Base-by-base conservation (phyloP, 176 grass and related monocot genomes). In the Aegilops umbellulata region DNA sequence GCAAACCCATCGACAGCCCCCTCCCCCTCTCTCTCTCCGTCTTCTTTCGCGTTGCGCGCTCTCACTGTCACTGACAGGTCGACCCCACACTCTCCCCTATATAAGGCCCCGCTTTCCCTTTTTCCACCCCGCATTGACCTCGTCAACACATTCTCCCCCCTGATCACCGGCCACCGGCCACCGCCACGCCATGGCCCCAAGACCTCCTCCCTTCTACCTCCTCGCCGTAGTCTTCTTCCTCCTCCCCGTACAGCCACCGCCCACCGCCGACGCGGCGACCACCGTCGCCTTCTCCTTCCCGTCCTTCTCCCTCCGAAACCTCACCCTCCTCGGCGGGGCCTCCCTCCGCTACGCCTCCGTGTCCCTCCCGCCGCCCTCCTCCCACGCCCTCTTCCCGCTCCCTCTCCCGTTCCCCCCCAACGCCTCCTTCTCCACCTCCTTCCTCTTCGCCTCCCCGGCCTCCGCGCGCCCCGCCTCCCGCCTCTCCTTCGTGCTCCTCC, bases 361-460 rank as follows among this genome's bases (percentile, higher is more conserved):
- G 9, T 73, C 51, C 63, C 74, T 58, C 83, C 63, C 74, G 42
- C 74, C 74, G 41, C 82, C 87, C 19, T 89, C 76, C 24, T 89
- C 87, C 66, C 76, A 65, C 29, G 82, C 76, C 23, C 41, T 89
- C 31, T 89, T 84, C 58, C 82, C 67, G 11, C 76, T 80, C 58
- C 82, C 82, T 24, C 81, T 79, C 55, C 81, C 55, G 2, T 89
- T 85, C 25, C 44, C 77, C 0, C 25, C 8, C 42, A 85, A 85
- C 35, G 77, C 76, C 55, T 84, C 81, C 75, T 84, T 88, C 86
- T 77, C 86, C 57, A 84, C 81, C 51, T 79, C 87, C 82, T 89
- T 89, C 42, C 55, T 89, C 57, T 55, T 89, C 66, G 12, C 53
- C 19, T 69, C 76, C 39, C 87, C 87, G 11, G 8, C 65, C 17